These are phyloP conservation scores for Cadophora sp. DNA, from an alignment of 2,329 filamentous ascomycete genomes.

Conservation along the genomic window DNA sequence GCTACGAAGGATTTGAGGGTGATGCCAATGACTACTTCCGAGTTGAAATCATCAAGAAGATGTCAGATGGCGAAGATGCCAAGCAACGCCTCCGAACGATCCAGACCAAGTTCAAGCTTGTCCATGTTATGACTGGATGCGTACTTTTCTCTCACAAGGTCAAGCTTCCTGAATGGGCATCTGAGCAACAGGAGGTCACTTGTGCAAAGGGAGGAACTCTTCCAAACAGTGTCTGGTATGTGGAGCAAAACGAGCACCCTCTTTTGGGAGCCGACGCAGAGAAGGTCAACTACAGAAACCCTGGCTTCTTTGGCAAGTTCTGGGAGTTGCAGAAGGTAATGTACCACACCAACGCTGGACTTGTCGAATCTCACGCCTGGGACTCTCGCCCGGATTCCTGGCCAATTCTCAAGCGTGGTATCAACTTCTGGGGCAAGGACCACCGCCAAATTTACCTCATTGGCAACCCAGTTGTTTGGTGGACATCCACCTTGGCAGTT, in stretches of 20 bases:
- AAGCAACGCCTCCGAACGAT: conserved; percentile 91
- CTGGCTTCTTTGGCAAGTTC: conserved; percentile 97
- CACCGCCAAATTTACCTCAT: conserved; percentile 96
- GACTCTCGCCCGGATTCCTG: conserved; percentile 93
- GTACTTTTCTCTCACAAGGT: conserved; percentile 98
- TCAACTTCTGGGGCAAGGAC: conserved; percentile 98
- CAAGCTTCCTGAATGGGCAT: conserved; percentile 97
- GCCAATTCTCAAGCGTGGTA: conserved; percentile 90
- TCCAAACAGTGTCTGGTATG: conserved; percentile 96
- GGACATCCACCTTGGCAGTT: conserved; percentile 81
- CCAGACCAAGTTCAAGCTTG: conserved; percentile 92
- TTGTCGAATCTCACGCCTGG: conserved; percentile 97
- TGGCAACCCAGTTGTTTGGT: conserved; percentile 96
- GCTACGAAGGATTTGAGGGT: conserved; percentile 94
- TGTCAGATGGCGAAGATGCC: conserved; percentile 79
- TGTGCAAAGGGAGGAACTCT: conserved; percentile 90
- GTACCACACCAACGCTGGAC: conserved; percentile 97
- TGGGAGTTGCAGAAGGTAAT: conserved; percentile 97
- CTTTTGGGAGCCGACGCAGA: conserved; percentile 77
- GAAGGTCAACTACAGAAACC: conserved; percentile 94
- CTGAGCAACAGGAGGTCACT: conserved; percentile 98
- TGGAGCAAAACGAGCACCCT: conserved; percentile 90
- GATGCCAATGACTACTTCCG: conserved; percentile 97
- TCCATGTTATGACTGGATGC: conserved; percentile 97
- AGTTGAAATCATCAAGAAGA: conserved; percentile 89